Evolutionary conservation across 805 yeast species (phyloP).

Genomic region (Dipodascus geniculatus): DNA sequence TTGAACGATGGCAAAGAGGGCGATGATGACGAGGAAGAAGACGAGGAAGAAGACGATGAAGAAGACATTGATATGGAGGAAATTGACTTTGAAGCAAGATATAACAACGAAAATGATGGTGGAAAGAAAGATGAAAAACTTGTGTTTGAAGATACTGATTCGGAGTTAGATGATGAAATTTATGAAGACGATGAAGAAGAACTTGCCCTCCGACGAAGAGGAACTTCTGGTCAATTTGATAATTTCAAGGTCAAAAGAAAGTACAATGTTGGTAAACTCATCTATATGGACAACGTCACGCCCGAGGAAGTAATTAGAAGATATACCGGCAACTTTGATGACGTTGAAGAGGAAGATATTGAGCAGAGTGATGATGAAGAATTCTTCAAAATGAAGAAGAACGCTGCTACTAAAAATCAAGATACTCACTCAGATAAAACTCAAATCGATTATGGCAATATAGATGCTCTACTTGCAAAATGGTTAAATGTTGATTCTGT

Average conservation of each 20-base stretch:
- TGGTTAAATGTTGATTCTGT: slow-evolving; percentile 15
- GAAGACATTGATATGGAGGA: slow-evolving; percentile 13
- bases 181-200: slow-evolving; percentile 21
- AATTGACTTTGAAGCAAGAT: slow-evolving; percentile 19
- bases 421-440: slow-evolving; percentile 20
- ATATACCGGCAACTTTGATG: slow-evolving; percentile 20
- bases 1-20: slow-evolving; percentile 23
- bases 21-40: slow-evolving; percentile 38
- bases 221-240: slow-evolving; percentile 29
- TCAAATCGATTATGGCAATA: slow-evolving; percentile 9
- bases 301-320: slow-evolving; percentile 35
- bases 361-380: slow-evolving; percentile 26
- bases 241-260: slow-evolving; percentile 40
- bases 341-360: slow-evolving; percentile 15
- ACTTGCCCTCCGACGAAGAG: slow-evolving; percentile 23
- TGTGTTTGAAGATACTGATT: slow-evolving; percentile 32
- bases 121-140: slow-evolving; percentile 36
- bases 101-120: slow-evolving; percentile 18
- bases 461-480: slow-evolving; percentile 9
- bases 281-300: slow-evolving; percentile 67
- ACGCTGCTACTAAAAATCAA: slow-evolving; percentile 4
- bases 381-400: slow-evolving; percentile 17
- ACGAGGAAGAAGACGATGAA: slow-evolving; percentile 13
- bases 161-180: slow-evolving; percentile 31
- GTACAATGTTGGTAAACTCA: slow-evolving; percentile 67